Evolutionary conservation across 495 filamentous ascomycete genomes (phyloP), one percentile per base, ranked within the genome.

Genomic region (Trichoderma virens): DNA sequence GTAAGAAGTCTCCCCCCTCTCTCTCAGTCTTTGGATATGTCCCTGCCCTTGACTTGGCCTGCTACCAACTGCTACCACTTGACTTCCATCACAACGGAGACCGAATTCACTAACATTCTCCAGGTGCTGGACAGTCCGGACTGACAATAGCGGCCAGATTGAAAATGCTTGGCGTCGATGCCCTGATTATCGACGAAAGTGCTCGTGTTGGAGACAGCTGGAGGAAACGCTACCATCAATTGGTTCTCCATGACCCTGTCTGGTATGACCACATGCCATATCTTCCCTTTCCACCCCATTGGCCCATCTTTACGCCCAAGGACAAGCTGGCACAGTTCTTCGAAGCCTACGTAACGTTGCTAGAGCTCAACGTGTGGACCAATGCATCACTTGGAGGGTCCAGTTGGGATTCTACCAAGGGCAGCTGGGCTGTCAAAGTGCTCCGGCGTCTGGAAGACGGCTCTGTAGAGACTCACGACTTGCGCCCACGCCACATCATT

Each of bases 341-440:
- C 69, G 87, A 92, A 54, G 78, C 79, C 2, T 94, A 94, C 67
- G 89, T 83, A 59, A 84, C 83, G 38, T 67, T 85, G 30, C 75
- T 92, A n/a, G 90, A 94, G 68, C 79, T 94, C 47, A 90, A 93
- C 68, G 80, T 91, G 16, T 93, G 90, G 90, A 88, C 79, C 18
- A 70, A 69, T 2, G 85, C 87, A 4, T 80, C 72, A 4, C 62
- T 91, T 3, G 73, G 68, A 9, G 78, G 75, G 1, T 75, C 81
- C 1, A 71, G 72, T 0, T 92, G 81, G 79, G 79, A 86, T 63
- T 80, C 82, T 4, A 60, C 64, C 16, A 79, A 76, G 43, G 80
- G 80, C 59, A 63, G 75, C 20, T 94, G 90, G 90, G 85, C 78
- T 0, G 79, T 87, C 0, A 78, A 78, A 7, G 66, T 94, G 8